Base-by-base conservation (phyloP, 495 filamentous ascomycete genomes). In the Hypoxylon perforatum region DNA sequence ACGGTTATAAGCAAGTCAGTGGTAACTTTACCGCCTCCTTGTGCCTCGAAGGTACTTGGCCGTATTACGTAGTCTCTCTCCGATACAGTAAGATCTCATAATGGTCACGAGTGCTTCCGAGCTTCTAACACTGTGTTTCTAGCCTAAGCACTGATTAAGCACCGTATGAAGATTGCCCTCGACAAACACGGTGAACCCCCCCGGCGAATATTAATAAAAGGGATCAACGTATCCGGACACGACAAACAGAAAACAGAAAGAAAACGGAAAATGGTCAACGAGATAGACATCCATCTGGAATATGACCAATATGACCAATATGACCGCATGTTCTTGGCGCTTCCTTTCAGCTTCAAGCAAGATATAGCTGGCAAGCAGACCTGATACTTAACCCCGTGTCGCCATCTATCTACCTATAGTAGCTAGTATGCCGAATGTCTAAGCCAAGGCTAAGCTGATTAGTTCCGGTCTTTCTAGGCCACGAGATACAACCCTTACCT, bases 201-300 rank as follows among this genome's bases (percentile, higher is more conserved):
- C 23, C 25, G 21, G 7, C 7, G 3, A 23, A 11, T 33, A 33
- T 33, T 33, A 33, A 33, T 19, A 19, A n/a, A 25, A 48, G 19
- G 21, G 11, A n/a, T 11, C 38, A 57, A 36, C 49, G 49, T 52
- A 57, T 51, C 61, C 61, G 52, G 51, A 50, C 36, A 22, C 57
- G 60, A 63, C 44, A 57, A 7, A 17, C 15, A 41, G 14, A 61
- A 48, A 38, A 22, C 18, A 46, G 14, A 46, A 54, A 46, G 14
- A 46, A 54, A 7, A 10, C 38, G 30, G 30, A 33, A 33, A 33
- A 33, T 9, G 30, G 30, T 33, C 8, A 10, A 33, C 30, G 30
- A 33, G 30, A 33, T 33, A 33, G 30, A 33, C 38, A 41, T 41
- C 38, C 12, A 41, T 41, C 38, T n/a, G 14, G 14, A 35, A 41